A percentile compares a stretch with the other conserved stretches of the same genome.
These are phyloP conservation scores for Populus ilicifolia DNA, from an alignment of 345 rosid species.

Conservation along the genomic window DNA sequence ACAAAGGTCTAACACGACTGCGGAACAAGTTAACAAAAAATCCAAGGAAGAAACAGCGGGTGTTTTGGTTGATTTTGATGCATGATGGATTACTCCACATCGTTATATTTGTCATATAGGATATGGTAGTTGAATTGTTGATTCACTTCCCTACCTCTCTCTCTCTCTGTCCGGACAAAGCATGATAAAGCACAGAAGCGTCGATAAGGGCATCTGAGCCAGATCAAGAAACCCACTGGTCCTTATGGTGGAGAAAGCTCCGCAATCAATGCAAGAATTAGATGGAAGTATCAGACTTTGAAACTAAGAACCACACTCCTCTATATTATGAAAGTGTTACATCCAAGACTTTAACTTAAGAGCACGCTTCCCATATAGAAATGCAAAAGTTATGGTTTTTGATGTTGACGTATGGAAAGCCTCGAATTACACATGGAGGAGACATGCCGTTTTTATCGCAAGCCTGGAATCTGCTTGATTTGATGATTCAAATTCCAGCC, in stretches of 20 bases:
- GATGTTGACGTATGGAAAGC: neutral
- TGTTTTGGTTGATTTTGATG: slow-evolving; percentile 7
- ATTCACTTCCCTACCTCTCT: neutral
- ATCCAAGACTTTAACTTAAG: neutral
- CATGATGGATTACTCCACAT: neutral
- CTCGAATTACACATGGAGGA: too few species aligned
- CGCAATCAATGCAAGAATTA: slow-evolving; percentile 63
- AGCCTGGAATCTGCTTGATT: neutral
- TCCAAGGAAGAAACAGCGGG: slow-evolving; percentile 87
- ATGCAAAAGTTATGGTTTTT: neutral
- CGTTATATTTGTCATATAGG: neutral
- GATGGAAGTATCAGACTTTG: slow-evolving; percentile 58
- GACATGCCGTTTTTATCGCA: too few species aligned
- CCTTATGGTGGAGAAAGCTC: slow-evolving; percentile 64
- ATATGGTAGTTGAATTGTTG: neutral
- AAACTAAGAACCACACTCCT: neutral
- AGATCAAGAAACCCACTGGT: slow-evolving; percentile 45
- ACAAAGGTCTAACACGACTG: slow-evolving; percentile 67
- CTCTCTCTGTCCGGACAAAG: slow-evolving; percentile 35
- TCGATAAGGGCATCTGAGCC: slow-evolving; percentile 59
- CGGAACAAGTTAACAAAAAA: slow-evolving; percentile 61
- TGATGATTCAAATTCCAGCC: neutral
- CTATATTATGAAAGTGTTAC: neutral
- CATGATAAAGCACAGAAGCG: slow-evolving; percentile 37
- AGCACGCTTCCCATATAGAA: neutral